Evolutionary conservation across 306 rosid species (phyloP).

Genomic region (Dryas alaskensis): DNA sequence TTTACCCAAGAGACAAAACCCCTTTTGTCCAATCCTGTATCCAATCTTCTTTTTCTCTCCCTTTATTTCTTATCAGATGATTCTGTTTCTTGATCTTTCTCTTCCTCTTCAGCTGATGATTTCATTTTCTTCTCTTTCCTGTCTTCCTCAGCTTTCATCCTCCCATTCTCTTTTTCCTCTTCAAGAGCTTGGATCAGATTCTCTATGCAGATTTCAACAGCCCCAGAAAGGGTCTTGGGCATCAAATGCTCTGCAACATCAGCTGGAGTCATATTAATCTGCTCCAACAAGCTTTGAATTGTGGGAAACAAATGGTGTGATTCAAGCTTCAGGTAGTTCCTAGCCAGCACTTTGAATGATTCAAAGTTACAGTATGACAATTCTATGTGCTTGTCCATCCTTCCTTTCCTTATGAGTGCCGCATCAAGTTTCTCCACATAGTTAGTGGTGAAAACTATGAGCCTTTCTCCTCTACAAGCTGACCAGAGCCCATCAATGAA

Average conservation of each 20-base stretch:
- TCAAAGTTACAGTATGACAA: slow-evolving; percentile 61
- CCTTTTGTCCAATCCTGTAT: neutral
- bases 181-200: slow-evolving; percentile 56
- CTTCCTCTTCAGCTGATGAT: neutral
- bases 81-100: neutral
- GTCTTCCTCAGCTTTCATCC: slow-evolving; percentile 31
- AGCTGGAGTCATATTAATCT: slow-evolving; percentile 57
- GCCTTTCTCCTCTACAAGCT: slow-evolving; percentile 66
- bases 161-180: slow-evolving; percentile 34
- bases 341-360: slow-evolving; percentile 62
- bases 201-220: slow-evolving; percentile 31
- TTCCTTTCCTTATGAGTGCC: slow-evolving; percentile 73
- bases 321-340: slow-evolving; percentile 53
- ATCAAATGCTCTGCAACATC: slow-evolving; percentile 87
- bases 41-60: neutral
- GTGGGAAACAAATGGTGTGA: slow-evolving; percentile 40
- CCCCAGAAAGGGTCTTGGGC: slow-evolving; percentile 49
- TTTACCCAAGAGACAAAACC: neutral
- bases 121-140: slow-evolving; percentile 13
- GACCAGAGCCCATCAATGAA: slow-evolving; percentile 93
- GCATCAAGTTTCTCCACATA: slow-evolving; percentile 77
- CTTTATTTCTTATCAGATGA: neutral
- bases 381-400: slow-evolving; percentile 87
- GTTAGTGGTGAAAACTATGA: slow-evolving; percentile 80
- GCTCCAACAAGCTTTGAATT: slow-evolving; percentile 37